Conservation (phyloP, 2,329 filamentous ascomycete species). For the Neonectria magnoliae region DNA sequence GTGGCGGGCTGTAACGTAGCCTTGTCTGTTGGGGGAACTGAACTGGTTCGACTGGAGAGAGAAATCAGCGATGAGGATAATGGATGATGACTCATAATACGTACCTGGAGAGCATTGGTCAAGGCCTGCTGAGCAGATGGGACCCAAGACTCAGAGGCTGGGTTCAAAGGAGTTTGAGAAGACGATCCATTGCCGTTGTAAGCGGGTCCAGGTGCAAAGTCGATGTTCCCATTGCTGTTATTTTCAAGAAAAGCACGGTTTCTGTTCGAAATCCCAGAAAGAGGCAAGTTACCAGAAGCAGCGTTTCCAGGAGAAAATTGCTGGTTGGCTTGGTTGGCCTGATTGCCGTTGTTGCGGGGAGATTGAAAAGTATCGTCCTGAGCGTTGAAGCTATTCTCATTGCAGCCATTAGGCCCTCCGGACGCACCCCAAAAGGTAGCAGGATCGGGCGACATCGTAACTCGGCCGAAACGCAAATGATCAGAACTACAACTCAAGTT, state of each 20-base stretch:
- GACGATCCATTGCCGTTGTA: background rate
- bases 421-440: conserved; percentile 1
- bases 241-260: background rate
- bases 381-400: background rate
- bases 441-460: conserved; percentile 9
- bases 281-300: background rate
- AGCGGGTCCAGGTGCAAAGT: background rate
- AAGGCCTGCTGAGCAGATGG: conserved; percentile 39
- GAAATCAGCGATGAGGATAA: background rate
- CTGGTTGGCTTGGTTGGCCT: background rate
- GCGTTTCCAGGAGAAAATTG: background rate
- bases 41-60: background rate
- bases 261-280: background rate
- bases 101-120: conserved; percentile 35
- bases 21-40: background rate
- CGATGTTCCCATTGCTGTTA: background rate
- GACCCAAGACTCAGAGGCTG: conserved; percentile 33
- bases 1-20: background rate
- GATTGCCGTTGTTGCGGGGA: background rate
- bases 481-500: background rate
- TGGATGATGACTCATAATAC: background rate
- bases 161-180: background rate
- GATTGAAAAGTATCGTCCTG: background rate
- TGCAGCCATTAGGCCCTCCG: background rate
- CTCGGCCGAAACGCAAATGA: background rate